A percentile compares a stretch with the other conserved stretches of the same genome.
phyloP scores from a whole-genome alignment of 352 stramenopile species.

The Phytophthora aleatoria region DNA sequence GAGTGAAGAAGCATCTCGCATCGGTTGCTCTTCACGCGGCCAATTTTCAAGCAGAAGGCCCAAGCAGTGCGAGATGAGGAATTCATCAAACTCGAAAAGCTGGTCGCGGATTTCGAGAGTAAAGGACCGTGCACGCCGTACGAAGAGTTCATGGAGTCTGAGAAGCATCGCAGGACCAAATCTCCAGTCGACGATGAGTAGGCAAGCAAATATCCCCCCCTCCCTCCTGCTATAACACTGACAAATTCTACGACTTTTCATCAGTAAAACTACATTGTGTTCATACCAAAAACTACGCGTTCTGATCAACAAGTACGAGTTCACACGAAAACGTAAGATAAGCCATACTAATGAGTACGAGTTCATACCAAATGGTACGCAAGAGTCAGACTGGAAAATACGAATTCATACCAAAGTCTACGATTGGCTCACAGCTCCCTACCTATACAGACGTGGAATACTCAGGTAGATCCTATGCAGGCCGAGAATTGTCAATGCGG shows the following conservation, averaged over 20 bases:
- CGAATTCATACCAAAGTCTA: neutral
- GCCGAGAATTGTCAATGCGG: too few relatives aligned
- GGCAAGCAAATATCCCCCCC: neutral
- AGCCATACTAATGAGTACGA: neutral
- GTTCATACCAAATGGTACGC: neutral
- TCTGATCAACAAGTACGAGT: neutral
- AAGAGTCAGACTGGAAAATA: neutral
- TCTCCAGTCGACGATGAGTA: neutral
- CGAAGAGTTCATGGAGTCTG: neutral
- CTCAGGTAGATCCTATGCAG: neutral
- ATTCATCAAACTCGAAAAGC: too few relatives aligned
- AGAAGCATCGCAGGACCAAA: neutral
- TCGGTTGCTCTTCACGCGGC: too few relatives aligned
- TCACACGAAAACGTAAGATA: neutral
- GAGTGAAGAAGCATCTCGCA: too few relatives aligned
- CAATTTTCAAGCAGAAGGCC: too few relatives aligned
- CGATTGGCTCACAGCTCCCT: neutral
- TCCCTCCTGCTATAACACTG: neutral
- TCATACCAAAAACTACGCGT: neutral
- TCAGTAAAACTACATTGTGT: neutral
- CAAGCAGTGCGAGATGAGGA: too few relatives aligned
- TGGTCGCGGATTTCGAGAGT: too few relatives aligned
- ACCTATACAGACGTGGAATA: neutral
- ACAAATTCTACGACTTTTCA: neutral
- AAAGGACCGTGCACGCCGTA: neutral